Base-by-base conservation (phyloP, 2,329 filamentous ascomycete genomes). In the Cladosporium colombiae region DNA sequence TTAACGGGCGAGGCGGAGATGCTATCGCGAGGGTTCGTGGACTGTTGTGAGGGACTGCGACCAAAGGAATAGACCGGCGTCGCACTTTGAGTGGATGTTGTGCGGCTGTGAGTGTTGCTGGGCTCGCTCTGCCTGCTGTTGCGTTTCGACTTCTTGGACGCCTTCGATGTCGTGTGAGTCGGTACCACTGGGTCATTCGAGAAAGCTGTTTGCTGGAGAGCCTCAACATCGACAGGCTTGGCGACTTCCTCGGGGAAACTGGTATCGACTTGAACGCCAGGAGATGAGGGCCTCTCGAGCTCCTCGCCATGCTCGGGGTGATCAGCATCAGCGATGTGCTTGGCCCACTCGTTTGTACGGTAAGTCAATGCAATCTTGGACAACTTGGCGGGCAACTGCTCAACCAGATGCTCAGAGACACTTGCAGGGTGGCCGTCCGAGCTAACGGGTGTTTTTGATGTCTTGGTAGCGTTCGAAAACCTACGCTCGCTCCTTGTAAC, bases 301-400 rank as follows among this genome's bases (percentile, higher is more conserved):
- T 70, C 67, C 27, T 85, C 81, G 1, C 87, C 84, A 8, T 92
- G 89, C 57, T 88, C 85, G 1, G 92, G 92, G 5, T 81, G 80
- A 18, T 97, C 93, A 7, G 94, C 93, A 50, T 85, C 81, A 68
- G 88, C 88, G 13, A 97, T 83, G 76, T 97, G 92, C 76, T 97
- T 97, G 0, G 93, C 92, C 94, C 94, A 98, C 79, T 98, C 94
- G 70, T 96, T 96, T 1, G 93, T 97, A 65, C 94, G 87, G 74
- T 95, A 96, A 0, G 90, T 91, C 75, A 92, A 82, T 1, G 93
- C 90, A 10, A 96, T 86, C 67, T 87, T 89, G 1, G 93, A 95
- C 37, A 93, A 78, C 14, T 87, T 86, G n/a, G 83, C 81, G 0
- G 91, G 91, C 11, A 96, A 83, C 13, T 83, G 83, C 3, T 88